These are phyloP conservation scores for Xylariaceae sp. DNA, from an alignment of 2,329 filamentous ascomycete genomes.

Conservation along the genomic window DNA sequence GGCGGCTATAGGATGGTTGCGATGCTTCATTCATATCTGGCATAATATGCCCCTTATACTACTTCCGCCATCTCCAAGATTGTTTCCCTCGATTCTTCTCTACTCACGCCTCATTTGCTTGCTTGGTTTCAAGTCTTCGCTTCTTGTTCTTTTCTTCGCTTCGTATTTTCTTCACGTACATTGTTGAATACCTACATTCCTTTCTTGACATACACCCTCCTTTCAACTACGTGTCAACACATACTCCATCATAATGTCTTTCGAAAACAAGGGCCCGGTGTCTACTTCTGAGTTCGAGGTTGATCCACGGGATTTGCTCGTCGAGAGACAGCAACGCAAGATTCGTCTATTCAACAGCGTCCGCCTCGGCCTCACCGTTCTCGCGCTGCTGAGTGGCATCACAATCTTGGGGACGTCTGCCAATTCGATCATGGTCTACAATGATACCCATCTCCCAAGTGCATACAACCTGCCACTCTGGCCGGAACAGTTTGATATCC, in stretches of 20 bases:
- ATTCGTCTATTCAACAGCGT: constrained; percentile 41
- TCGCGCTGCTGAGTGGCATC: constrained; percentile 50
- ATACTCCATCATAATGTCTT: constrained; percentile 25
- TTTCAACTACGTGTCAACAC: constrained; percentile 13
- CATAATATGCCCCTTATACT: neutral
- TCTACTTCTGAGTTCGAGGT: constrained; percentile 48
- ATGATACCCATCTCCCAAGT: constrained; percentile 46
- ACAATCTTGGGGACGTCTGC: constrained; percentile 52
- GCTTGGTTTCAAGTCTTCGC: neutral
- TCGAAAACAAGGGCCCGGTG: constrained; percentile 37
- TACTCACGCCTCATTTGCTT: neutral
- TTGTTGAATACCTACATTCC: constrained; percentile 10
- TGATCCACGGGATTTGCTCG: constrained; percentile 39
- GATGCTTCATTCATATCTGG: constrained; percentile 9
- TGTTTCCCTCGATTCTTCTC: constrained; percentile 4
- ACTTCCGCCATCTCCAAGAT: neutral
- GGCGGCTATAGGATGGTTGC: constrained; percentile 7
- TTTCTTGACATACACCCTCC: constrained; percentile 16
- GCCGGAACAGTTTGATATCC: constrained; percentile 54
- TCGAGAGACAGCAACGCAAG: constrained; percentile 33
- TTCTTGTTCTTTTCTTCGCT: neutral
- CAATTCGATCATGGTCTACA: constrained; percentile 52
- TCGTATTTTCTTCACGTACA: constrained; percentile 2
- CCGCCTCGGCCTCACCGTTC: constrained; percentile 43
- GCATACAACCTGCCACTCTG: constrained; percentile 52